These are phyloP conservation scores for Geotrichum bryndzae DNA, from an alignment of 1,139 yeast species.

Conservation along the genomic window DNA sequence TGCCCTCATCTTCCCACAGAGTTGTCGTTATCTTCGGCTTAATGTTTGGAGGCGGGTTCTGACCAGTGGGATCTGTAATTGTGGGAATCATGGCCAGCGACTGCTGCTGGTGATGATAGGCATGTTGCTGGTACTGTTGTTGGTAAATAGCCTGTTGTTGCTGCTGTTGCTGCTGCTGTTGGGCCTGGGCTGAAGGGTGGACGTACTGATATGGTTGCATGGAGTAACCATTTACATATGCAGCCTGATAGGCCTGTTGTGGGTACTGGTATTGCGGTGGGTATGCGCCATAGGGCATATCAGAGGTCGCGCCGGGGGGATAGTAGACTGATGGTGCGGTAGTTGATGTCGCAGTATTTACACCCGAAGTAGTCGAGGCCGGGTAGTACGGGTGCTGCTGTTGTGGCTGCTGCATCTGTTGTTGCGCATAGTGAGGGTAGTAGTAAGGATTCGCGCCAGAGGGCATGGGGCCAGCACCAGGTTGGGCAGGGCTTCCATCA, in stretches of 20 bases:
- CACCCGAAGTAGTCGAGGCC: background rate
- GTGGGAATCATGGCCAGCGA: constrained; percentile 20
- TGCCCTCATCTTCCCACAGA: constrained; percentile 95
- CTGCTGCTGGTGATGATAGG: constrained; percentile 12
- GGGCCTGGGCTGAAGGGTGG: constrained; percentile 15
- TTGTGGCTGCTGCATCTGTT: constrained; percentile 10
- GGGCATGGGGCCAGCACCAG: constrained; percentile 16
- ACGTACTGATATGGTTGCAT: constrained; percentile 16
- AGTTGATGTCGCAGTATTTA: constrained; percentile 2
- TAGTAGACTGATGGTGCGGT: constrained; percentile 7
- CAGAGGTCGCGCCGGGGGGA: background rate
- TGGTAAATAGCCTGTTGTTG: constrained; percentile 14
- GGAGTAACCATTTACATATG: constrained; percentile 6
- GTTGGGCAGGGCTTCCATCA: constrained; percentile 10
- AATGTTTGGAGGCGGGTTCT: constrained; percentile 53
- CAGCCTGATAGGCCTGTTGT: constrained; percentile 7
- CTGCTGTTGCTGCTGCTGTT: constrained; percentile 19
- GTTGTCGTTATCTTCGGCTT: constrained; percentile 90
- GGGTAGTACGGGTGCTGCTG: constrained; percentile 19
- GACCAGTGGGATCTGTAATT: constrained; percentile 47
- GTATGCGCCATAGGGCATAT: constrained; percentile 5
- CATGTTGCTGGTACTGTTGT: constrained; percentile 16
- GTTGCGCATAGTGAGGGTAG: background rate
- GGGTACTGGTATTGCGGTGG: constrained; percentile 12
- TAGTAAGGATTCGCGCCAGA: constrained; percentile 17